Evolutionary conservation across 1,284 basidiomycete genomes (phyloP).

Genomic region (Pisolithus thermaeus): DNA sequence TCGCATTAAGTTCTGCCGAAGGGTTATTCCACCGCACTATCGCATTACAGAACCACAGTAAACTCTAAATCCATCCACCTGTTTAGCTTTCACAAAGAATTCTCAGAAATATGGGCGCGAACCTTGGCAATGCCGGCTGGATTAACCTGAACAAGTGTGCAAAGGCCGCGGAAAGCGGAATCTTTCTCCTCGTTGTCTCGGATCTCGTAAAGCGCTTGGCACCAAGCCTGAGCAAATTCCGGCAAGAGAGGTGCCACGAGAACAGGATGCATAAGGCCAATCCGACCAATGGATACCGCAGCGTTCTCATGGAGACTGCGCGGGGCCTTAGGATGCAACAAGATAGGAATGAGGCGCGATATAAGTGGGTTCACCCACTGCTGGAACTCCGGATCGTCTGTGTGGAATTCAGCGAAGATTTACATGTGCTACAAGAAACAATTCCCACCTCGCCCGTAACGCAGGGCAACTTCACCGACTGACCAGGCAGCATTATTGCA

Average conservation of each 20-base stretch:
- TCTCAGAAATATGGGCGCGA: not conserved
- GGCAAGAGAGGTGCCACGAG: slow-evolving; percentile 87
- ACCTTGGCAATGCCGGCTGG: slow-evolving; percentile 88
- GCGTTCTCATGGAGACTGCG: slow-evolving; percentile 97
- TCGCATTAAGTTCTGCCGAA: slow-evolving; percentile 80
- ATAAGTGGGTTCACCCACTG: slow-evolving; percentile 88
- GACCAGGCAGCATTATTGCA: slow-evolving; percentile 99
- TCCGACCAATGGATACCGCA: slow-evolving; percentile 96
- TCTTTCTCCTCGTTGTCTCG: slow-evolving; percentile 99
- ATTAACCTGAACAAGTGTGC: slow-evolving; percentile 92
- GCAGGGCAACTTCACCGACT: slow-evolving; percentile 92
- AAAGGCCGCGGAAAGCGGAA: slow-evolving; percentile 97
- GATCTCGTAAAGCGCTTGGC: slow-evolving; percentile 95
- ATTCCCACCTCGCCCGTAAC: slow-evolving; percentile 68
- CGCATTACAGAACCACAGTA: slow-evolving; percentile 96
- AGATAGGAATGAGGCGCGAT: slow-evolving; percentile 85
- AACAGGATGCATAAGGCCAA: slow-evolving; percentile 88
- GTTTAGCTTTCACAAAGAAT: slow-evolving; percentile 4
- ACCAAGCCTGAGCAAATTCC: slow-evolving; percentile 95
- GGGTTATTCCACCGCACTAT: slow-evolving; percentile 91
- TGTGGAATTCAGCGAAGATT: slow-evolving; percentile 8
- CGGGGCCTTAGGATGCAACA: slow-evolving; percentile 87
- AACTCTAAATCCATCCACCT: slow-evolving; percentile 47
- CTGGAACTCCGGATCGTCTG: slow-evolving; percentile 78
- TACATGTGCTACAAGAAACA: not conserved